Percentiles rank a stretch among this genome's conserved stretches.
Evolutionary conservation across 805 yeast genomes (phyloP).

Genomic region (Candida michaelii): DNA sequence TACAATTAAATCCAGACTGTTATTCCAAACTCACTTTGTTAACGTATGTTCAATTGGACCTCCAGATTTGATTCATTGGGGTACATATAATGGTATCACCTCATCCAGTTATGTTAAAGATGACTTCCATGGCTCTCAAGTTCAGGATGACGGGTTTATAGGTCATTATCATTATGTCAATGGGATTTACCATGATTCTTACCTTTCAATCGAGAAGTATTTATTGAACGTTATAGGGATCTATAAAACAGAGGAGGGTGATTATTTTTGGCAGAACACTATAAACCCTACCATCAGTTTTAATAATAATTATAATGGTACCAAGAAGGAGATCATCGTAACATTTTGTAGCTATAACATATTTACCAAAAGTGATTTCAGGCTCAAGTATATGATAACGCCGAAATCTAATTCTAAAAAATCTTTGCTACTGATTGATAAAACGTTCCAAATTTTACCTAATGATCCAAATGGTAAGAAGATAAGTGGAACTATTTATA

Average conservation of each 20-base stretch:
- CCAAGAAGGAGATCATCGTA: slow-evolving; percentile 31
- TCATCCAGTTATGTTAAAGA: slow-evolving; percentile 26
- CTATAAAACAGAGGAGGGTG: slow-evolving; percentile 11
- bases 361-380: slow-evolving; percentile 69
- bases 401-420: slow-evolving; percentile 18
- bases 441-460: slow-evolving; percentile 27
- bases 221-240: slow-evolving; percentile 29
- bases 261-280: slow-evolving; percentile 6
- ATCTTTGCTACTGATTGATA: slow-evolving; percentile 26
- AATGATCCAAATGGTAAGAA: slow-evolving; percentile 9
- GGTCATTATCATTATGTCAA: slow-evolving; percentile 41
- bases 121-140: slow-evolving; percentile 22
- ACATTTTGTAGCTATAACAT: slow-evolving; percentile 73
- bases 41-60: slow-evolving; percentile 25
- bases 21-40: slow-evolving; percentile 7
- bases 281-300: neutral
- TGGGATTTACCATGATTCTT: slow-evolving; percentile 26
- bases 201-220: slow-evolving; percentile 29
- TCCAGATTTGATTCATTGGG: slow-evolving; percentile 41
- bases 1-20: slow-evolving; percentile 9
- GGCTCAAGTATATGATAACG: slow-evolving; percentile 55
- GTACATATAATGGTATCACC: slow-evolving; percentile 31
- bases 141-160: slow-evolving; percentile 38
- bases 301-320: neutral
- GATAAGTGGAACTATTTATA: slow-evolving; percentile 1